These are phyloP conservation scores for Hylodesmum podocarpum DNA, from an alignment of 306 rosid genomes.

Conservation along the genomic window DNA sequence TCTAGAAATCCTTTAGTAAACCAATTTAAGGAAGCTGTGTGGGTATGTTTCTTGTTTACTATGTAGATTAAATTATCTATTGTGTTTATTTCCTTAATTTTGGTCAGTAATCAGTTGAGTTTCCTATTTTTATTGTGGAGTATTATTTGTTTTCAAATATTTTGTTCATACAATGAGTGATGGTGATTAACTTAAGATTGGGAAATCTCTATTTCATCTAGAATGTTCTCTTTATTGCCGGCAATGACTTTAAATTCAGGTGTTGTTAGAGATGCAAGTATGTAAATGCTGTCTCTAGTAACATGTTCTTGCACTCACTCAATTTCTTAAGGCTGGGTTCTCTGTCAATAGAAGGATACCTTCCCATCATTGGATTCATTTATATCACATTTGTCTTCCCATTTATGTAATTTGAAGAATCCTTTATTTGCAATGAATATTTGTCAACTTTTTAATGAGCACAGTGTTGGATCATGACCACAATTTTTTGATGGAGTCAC, in stretches of 20 bases:
- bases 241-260: not conserved
- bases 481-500: not conserved
- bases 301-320: not conserved
- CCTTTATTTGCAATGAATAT: not conserved
- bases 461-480: not conserved
- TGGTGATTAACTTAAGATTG: slow-evolving; percentile 1
- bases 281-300: slow-evolving; percentile 9
- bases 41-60: slow-evolving; percentile 58
- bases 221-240: not conserved
- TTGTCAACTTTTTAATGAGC: not conserved
- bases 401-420: slow-evolving; percentile 3
- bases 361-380: slow-evolving; percentile 13
- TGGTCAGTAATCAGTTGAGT: not conserved
- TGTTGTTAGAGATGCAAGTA: not conserved
- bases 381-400: not conserved
- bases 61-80: not conserved
- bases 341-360: not conserved
- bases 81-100: not conserved
- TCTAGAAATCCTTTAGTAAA: slow-evolving; percentile 48
- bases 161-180: slow-evolving; percentile 15
- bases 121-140: not conserved
- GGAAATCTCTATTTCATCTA: not conserved
- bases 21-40: slow-evolving; percentile 82
- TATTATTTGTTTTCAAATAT: not conserved
- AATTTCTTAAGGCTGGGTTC: not conserved